Percentiles rank a stretch among this genome's conserved stretches.
phyloP scores from a whole-genome alignment of 2,329 filamentous ascomycete species.

The Aspergillus nomiae region DNA sequence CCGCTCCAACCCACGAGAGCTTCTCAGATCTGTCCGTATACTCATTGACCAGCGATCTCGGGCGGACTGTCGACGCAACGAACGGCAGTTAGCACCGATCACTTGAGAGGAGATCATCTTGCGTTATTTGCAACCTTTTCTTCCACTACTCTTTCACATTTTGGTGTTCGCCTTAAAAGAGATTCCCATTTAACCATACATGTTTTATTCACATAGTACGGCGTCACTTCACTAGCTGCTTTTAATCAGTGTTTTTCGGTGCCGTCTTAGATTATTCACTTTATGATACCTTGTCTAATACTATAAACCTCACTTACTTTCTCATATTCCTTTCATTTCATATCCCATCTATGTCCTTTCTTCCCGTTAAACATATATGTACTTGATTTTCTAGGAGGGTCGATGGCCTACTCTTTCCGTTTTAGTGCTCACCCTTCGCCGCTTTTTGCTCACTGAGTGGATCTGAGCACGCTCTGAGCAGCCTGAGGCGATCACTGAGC shows the following conservation, averaged over 20 bases:
- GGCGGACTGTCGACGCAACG: background rate
- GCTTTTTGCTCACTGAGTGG: no score
- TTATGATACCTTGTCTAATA: background rate
- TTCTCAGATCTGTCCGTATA: constrained; percentile 13
- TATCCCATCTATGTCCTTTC: no score
- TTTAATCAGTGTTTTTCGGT: background rate
- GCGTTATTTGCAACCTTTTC: background rate
- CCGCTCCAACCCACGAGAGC: constrained; percentile 10
- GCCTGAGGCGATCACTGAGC: no score
- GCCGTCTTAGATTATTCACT: background rate
- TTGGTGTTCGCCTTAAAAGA: background rate
- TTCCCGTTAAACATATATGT: background rate
- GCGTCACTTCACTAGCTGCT: background rate
- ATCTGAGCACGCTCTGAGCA: no score
- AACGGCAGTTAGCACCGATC: background rate
- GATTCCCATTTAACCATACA: background rate
- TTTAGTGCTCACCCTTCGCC: background rate
- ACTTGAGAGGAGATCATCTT: background rate
- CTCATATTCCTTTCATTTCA: no score
- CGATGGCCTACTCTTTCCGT: constrained; percentile 1
- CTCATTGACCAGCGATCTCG: constrained; percentile 5
- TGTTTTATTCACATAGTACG: background rate
- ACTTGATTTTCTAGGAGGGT: background rate
- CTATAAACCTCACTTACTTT: no score
- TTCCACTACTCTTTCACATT: background rate